Percentiles rank a stretch among this genome's conserved stretches.
phyloP scores from a whole-genome alignment of 139 green algal species.

The Astrephomene gubernaculifera region DNA sequence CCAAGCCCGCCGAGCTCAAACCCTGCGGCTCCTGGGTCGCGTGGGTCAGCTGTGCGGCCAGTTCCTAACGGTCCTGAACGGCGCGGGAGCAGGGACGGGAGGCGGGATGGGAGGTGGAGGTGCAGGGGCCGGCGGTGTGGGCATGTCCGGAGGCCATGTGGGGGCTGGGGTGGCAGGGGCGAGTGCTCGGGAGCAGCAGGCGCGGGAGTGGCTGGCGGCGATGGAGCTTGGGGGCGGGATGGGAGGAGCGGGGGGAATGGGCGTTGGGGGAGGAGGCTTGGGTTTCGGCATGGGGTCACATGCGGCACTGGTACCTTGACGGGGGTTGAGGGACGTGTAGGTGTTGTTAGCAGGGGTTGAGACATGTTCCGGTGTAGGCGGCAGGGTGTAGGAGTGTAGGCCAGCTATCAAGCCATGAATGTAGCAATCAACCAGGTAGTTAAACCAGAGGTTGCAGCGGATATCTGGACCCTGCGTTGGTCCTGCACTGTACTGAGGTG shows the following conservation, averaged over 20 bases:
- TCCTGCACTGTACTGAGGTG: too few relatives aligned
- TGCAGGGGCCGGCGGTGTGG: too few relatives aligned
- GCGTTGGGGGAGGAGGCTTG: background rate
- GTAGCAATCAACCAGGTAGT: too few relatives aligned
- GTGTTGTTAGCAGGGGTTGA: background rate
- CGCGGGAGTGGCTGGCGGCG: constrained; percentile 40
- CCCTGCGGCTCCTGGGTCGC: background rate
- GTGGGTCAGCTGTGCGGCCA: constrained; percentile 12
- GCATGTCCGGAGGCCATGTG: background rate
- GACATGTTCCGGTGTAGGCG: background rate
- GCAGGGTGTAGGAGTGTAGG: too few relatives aligned
- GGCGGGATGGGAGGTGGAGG: too few relatives aligned
- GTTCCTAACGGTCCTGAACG: constrained; percentile 3
- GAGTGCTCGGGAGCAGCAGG: background rate
- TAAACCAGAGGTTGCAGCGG: too few relatives aligned
- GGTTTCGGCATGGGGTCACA: background rate
- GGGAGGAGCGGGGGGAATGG: background rate
- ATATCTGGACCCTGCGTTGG: too few relatives aligned
- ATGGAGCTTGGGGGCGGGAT: constrained; percentile 1
- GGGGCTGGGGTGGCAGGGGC: too few relatives aligned
- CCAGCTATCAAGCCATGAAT: too few relatives aligned
- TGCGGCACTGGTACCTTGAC: background rate
- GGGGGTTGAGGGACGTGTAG: background rate
- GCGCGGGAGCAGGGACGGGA: background rate
- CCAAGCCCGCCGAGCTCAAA: background rate